These are phyloP conservation scores for Phytophthora uliginosa DNA, from an alignment of 352 stramenopile species.

Conservation along the genomic window DNA sequence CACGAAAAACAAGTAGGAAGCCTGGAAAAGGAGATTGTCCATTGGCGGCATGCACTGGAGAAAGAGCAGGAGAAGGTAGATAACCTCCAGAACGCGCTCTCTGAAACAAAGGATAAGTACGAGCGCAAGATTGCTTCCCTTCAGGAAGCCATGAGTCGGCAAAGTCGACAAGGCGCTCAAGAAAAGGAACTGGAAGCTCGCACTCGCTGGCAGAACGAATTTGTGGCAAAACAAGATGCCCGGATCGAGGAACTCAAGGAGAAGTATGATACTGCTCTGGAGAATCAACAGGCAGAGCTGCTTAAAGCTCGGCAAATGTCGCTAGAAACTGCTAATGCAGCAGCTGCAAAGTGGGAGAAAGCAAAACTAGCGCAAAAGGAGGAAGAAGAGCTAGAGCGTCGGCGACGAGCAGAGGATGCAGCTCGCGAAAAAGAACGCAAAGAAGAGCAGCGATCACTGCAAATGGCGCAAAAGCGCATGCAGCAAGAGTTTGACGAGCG, in stretches of 20 bases:
- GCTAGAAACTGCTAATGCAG: slow-evolving; percentile 54
- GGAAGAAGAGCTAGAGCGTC: slow-evolving; percentile 48
- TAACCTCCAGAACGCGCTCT: slow-evolving; percentile 34
- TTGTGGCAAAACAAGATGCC: slow-evolving; percentile 76
- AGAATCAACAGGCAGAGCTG: slow-evolving; percentile 67
- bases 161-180: slow-evolving; percentile 58
- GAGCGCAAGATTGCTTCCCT: slow-evolving; percentile 60
- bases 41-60: slow-evolving; percentile 55
- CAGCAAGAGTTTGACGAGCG: slow-evolving; percentile 65
- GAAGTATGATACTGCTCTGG: slow-evolving; percentile 77
- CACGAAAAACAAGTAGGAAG: slow-evolving; percentile 45
- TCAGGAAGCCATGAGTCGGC: slow-evolving; percentile 57
- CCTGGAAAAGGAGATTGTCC: slow-evolving; percentile 67
- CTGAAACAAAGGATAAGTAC: slow-evolving; percentile 53
- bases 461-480: slow-evolving; percentile 48
- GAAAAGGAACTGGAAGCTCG: slow-evolving; percentile 71
- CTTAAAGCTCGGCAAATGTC: slow-evolving; percentile 58
- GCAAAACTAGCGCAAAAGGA: slow-evolving; percentile 48
- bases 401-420: slow-evolving; percentile 37
- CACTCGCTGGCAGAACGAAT: slow-evolving; percentile 77
- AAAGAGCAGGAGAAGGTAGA: slow-evolving; percentile 60
- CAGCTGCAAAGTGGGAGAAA: slow-evolving; percentile 64
- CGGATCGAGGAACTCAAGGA: slow-evolving; percentile 71
- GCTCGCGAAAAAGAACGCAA: slow-evolving; percentile 46
- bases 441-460: slow-evolving; percentile 50